phyloP scores from a whole-genome alignment of 2,329 filamentous ascomycete species.

The Fonsecaea pugnacius region DNA sequence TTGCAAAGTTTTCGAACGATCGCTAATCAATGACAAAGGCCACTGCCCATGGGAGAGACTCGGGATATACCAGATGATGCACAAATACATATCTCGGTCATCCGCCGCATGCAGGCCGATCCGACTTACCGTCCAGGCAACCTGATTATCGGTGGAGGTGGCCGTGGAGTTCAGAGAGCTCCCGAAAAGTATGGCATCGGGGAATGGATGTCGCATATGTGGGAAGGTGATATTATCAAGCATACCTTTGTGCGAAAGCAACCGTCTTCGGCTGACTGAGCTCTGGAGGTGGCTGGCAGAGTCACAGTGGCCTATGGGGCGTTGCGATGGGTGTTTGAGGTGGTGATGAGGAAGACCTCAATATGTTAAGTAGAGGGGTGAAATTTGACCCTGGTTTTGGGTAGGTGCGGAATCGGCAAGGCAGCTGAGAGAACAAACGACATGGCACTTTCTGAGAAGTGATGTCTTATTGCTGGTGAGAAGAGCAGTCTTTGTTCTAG shows the following conservation, averaged over 20 bases:
- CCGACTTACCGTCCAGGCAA: constrained; percentile 74
- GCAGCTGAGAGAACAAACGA: no score
- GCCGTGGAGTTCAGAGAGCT: constrained; percentile 67
- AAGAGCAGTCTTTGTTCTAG: no score
- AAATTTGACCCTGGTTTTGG: no score
- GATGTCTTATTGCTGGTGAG: no score
- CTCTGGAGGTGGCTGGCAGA: not conserved
- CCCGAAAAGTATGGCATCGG: constrained; percentile 68
- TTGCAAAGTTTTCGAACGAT: not conserved
- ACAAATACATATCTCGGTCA: constrained; percentile 73
- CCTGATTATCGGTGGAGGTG: constrained; percentile 77
- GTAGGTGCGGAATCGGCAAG: no score
- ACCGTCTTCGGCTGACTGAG: not conserved
- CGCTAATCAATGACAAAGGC: constrained; percentile 43
- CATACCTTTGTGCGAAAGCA: constrained; percentile 49
- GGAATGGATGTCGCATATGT: constrained; percentile 69
- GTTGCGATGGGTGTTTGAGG: no score
- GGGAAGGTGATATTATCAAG: constrained; percentile 69
- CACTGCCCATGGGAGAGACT: constrained; percentile 75
- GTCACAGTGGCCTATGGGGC: not conserved
- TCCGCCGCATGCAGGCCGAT: constrained; percentile 70
- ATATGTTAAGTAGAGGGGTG: no score
- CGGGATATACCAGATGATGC: constrained; percentile 74
- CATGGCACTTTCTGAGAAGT: no score
- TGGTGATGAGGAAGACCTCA: no score